Evolutionary conservation across 2,329 filamentous ascomycete genomes (phyloP).

Genomic region (Nemania sp.): DNA sequence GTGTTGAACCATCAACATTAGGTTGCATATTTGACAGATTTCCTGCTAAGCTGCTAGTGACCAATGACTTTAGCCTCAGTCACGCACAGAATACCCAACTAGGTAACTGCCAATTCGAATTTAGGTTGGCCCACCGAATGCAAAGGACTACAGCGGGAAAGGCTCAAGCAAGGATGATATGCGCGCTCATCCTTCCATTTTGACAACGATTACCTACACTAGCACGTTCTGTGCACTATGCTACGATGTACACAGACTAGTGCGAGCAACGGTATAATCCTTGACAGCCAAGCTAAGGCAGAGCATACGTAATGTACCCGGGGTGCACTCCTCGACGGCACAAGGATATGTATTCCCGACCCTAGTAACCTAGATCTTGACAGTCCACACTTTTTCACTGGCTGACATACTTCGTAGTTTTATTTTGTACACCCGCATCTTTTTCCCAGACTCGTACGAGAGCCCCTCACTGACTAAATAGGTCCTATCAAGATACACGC

Average conservation of each 20-base stretch:
- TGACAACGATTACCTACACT: not conserved
- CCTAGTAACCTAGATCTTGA: slow-evolving; percentile 10
- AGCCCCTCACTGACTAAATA: slow-evolving; percentile 2
- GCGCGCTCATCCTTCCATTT: too few species aligned
- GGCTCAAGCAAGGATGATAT: too few species aligned
- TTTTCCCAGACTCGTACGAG: slow-evolving; percentile 15
- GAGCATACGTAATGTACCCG: not conserved
- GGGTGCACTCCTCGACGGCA: too few species aligned
- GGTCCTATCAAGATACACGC: too few species aligned
- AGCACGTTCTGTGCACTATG: not conserved
- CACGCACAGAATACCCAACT: slow-evolving; percentile 21
- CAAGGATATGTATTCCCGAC: slow-evolving; percentile 2
- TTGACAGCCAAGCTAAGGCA: not conserved
- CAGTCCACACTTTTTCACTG: not conserved
- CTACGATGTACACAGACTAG: too few species aligned
- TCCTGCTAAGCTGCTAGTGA: not conserved
- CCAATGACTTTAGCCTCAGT: slow-evolving; percentile 9
- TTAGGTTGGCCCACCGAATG: not conserved
- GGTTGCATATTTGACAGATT: not conserved
- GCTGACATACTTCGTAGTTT: too few species aligned
- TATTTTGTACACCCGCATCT: not conserved
- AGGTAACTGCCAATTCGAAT: slow-evolving; percentile 18
- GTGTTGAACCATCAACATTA: not conserved
- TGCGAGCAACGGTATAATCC: not conserved
- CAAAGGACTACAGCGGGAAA: not conserved